These are phyloP conservation scores for Fusarium coffeatum DNA, from an alignment of 2,329 filamentous ascomycete species.

Conservation along the genomic window DNA sequence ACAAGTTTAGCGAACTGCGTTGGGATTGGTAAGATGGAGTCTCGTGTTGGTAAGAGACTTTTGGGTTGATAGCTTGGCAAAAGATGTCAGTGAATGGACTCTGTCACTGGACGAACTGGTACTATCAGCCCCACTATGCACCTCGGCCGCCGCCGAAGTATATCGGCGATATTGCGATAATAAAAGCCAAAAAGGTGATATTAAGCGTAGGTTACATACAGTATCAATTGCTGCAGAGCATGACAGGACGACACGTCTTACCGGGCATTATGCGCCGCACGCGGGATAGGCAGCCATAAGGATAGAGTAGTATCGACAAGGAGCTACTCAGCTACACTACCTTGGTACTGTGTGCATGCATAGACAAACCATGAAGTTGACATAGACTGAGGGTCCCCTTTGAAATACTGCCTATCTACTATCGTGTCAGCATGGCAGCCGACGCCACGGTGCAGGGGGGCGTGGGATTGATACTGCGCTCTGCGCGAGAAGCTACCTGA, in stretches of 20 bases:
- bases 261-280: slow-evolving; percentile 20
- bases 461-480: slow-evolving; percentile 15
- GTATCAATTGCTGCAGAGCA: slow-evolving; percentile 5
- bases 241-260: neutral
- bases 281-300: slow-evolving; percentile 16
- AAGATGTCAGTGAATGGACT: slow-evolving; percentile 5
- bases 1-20: neutral
- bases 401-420: slow-evolving; percentile 16
- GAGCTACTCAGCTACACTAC: slow-evolving; percentile 7
- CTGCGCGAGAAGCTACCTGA: slow-evolving; percentile 1
- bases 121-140: slow-evolving; percentile 5
- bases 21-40: slow-evolving; percentile 18
- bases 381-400: neutral
- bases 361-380: slow-evolving; percentile 4
- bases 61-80: slow-evolving; percentile 27
- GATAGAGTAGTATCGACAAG: slow-evolving; percentile 19
- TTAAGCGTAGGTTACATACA: slow-evolving; percentile 5
- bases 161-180: slow-evolving; percentile 15
- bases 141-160: slow-evolving; percentile 28
- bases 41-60: slow-evolving; percentile 25
- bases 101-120: slow-evolving; percentile 16
- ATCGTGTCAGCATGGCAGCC: slow-evolving; percentile 27
- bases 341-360: slow-evolving; percentile 18
- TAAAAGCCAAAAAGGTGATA: slow-evolving; percentile 7
- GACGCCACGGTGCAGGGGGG: slow-evolving; percentile 27